phyloP scores from a whole-genome alignment of 306 rosid genomes.

The Cicer judaicum region DNA sequence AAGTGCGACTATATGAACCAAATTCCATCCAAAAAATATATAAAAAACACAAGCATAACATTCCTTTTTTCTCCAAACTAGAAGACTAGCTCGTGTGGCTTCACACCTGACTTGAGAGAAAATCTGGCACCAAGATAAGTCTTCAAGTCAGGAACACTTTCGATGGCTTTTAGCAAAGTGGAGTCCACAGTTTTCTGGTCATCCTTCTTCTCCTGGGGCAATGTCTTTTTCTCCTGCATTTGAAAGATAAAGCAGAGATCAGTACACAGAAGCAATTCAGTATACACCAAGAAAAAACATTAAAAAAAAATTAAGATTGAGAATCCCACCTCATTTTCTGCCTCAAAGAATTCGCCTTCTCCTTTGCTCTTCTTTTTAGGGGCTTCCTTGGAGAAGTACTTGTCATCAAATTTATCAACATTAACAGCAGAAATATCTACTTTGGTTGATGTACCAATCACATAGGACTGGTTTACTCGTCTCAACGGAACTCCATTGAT shows the following conservation, averaged over 20 bases:
- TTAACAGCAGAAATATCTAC: slow-evolving; percentile 65
- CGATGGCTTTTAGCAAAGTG: slow-evolving; percentile 62
- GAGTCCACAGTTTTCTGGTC: slow-evolving; percentile 77
- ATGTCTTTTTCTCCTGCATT: slow-evolving; percentile 66
- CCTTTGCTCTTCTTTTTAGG: slow-evolving; percentile 63
- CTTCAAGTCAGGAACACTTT: slow-evolving; percentile 73
- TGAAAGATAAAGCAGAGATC: neutral
- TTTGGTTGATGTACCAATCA: slow-evolving; percentile 70
- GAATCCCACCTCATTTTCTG: slow-evolving; percentile 65
- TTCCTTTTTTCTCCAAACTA: slow-evolving; percentile 29
- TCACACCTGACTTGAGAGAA: slow-evolving; percentile 44
- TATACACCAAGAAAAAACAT: neutral
- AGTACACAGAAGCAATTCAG: neutral
- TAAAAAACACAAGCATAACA: neutral
- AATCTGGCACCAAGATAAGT: slow-evolving; percentile 77
- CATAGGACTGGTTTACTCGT: slow-evolving; percentile 71
- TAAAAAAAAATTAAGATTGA: neutral
- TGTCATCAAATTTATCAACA: slow-evolving; percentile 62
- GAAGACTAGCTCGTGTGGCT: slow-evolving; percentile 49
- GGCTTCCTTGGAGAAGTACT: slow-evolving; percentile 63
- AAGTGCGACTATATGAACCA: neutral
- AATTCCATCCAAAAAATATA: slow-evolving; percentile 8
- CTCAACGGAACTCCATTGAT: slow-evolving; percentile 78
- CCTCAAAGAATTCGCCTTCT: slow-evolving; percentile 67
- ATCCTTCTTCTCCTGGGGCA: slow-evolving; percentile 81